Percentiles rank a stretch among this genome's conserved stretches.
These are phyloP conservation scores for Pseudogymnoascus sp. DNA, from an alignment of 2,329 filamentous ascomycete species.

Conservation along the genomic window DNA sequence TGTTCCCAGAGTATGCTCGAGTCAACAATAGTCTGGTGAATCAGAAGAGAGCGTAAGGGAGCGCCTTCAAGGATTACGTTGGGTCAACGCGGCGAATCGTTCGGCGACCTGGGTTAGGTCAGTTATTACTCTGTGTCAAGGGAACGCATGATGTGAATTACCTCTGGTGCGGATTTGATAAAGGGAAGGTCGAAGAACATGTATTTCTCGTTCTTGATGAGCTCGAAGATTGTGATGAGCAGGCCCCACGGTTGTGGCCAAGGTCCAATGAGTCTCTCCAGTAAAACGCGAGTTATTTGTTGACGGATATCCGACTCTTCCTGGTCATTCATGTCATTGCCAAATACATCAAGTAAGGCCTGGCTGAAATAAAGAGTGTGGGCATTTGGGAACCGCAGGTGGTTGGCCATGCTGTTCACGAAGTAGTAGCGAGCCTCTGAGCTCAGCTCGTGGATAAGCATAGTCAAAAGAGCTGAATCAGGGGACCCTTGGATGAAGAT, in stretches of 20 bases:
- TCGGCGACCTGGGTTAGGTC: background rate
- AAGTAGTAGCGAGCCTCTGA: slow-evolving; percentile 80
- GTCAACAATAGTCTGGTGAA: slow-evolving; percentile 3
- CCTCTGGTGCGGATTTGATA: slow-evolving; percentile 83
- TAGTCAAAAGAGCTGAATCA: slow-evolving; percentile 66
- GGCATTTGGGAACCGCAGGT: slow-evolving; percentile 81
- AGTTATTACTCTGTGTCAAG: background rate
- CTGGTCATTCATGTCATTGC: slow-evolving; percentile 61
- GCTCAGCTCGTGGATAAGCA: slow-evolving; percentile 66
- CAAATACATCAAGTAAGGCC: slow-evolving; percentile 77
- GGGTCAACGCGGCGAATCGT: background rate
- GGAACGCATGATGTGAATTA: slow-evolving; percentile 34
- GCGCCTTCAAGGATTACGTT: background rate
- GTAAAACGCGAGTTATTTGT: slow-evolving; percentile 79
- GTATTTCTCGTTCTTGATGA: slow-evolving; percentile 85
- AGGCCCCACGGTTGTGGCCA: slow-evolving; percentile 96
- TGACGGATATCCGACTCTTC: slow-evolving; percentile 80
- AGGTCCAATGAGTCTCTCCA: slow-evolving; percentile 81
- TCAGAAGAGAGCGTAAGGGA: background rate
- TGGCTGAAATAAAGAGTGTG: slow-evolving; percentile 92
- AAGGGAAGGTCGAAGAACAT: slow-evolving; percentile 90
- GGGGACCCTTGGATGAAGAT: slow-evolving; percentile 58
- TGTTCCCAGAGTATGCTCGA: background rate
- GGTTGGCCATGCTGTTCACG: slow-evolving; percentile 77
- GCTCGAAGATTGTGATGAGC: slow-evolving; percentile 77